Base-by-base conservation (phyloP, 176 grass and related monocot genomes). In the Eremochloa ophiuroides region DNA sequence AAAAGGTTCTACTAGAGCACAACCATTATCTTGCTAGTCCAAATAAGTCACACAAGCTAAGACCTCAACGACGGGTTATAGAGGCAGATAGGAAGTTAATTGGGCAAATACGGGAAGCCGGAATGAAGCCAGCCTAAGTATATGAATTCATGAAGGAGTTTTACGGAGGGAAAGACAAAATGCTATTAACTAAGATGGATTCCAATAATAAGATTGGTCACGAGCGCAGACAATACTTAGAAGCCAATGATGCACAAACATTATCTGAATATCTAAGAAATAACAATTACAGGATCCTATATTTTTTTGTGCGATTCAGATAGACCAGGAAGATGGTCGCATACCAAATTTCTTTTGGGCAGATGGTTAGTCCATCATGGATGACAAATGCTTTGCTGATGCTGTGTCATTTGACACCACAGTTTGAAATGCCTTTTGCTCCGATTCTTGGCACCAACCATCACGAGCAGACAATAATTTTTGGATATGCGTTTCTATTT, bases 311-410 rank as follows among this genome's bases (percentile, higher is more conserved):
- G 85, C 90, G 6, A 56, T 88, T 50, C 90, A 92, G 73, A 47
- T 92, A 55, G 83, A 92, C 63, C 78, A 66, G 10, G 43, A 86
- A 35, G 5, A 3, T 43, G 82, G 82, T 51, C 69, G 48, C 37
- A 31, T 92, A 69, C 78, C 90, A 7, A 92, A 92, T 42, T 85
- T 84, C 67, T 89, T 92, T 64, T 89, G 87, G 87, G 51, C 83
- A 29, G 77, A 90, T 86, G 78, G 62, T 14, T 79, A 82, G 76
- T 81, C 78, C 1, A 66, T 85, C 53, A 28, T 65, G 39, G 80
- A 68, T 82, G 86, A 82, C 63, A 50, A 68, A 30, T 82, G 85
- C 73, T 90, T 90, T 78, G 78, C 78, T 82, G 88, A 90, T 82
- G 83, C 66, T 27, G 41, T 90, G 8, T 75, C 78, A 68, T 90